Evolutionary conservation across 2,329 filamentous ascomycete species (phyloP), one percentile per base, ranked within the genome.

Genomic region (Stagonosporopsis tanaceti): DNA sequence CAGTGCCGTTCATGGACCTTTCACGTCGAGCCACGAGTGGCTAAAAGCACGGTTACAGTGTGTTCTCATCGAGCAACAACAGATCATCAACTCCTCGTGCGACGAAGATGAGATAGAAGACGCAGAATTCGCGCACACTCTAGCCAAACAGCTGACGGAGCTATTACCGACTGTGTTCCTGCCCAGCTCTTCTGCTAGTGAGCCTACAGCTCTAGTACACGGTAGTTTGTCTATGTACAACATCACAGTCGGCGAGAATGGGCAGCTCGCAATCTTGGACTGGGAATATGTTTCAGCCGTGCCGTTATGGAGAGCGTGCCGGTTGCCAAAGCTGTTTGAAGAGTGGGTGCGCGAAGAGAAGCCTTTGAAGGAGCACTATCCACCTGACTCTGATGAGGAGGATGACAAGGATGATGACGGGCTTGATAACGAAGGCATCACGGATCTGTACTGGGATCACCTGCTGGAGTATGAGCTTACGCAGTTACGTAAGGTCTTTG

Each of bases 211-310:
- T 4, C 57, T 63, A 14, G 50, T 50, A n/a, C 51, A 62, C 28
- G 25, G 53, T 38, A 50, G 59, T 30, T 38, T 65, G 1, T 41
- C 37, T 3, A 52, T 53, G 41, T 20, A 58, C 1, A 67, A 67
- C 37, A 66, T 66, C 27, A 34, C 61, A 2, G 56, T 65, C 1
- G 47, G 60, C 28, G 46, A 48, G 6, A 12, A 52, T 2, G 64
- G 59, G 3, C 39, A 44, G 17, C 22, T 65, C 1, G 44, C 50
- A 2, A 40, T 68, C 4, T 32, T 65, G 7, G 62, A 67, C 46
- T 68, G 62, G 59, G 65, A 66, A 32, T 53, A 39, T 14, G 61
- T 60, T 1, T 57, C 53, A 2, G 47, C 50, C 3, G 9, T 61
- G 40, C 63, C 63, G n/a, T 15, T 59, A 15, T 65, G 61, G 63